Conservation (phyloP, 768 basidiomycete genomes). For the Panaeolus papilionaceus region DNA sequence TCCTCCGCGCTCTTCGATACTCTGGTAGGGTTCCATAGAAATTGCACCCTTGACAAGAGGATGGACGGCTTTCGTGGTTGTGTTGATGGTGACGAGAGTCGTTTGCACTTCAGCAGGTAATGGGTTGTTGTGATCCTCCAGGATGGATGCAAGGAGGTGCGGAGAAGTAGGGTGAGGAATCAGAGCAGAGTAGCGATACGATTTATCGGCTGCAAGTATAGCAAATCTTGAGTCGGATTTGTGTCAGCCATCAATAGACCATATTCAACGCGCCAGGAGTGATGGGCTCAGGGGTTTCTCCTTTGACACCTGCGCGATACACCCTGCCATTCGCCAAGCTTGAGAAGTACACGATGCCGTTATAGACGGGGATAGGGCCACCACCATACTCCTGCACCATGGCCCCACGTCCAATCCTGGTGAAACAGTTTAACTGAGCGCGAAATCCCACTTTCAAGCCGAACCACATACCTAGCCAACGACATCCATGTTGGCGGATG, state of each 20-base stretch:
- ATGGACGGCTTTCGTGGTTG: constrained; percentile 45
- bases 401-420: constrained; percentile 59
- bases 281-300: constrained; percentile 59
- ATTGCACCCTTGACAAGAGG: constrained; percentile 60
- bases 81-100: constrained; percentile 63
- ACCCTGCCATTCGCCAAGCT: constrained; percentile 58
- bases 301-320: constrained; percentile 45
- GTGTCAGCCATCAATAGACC: constrained; percentile 6
- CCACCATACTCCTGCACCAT: constrained; percentile 80
- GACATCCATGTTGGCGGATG: constrained; percentile 53
- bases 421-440: neutral
- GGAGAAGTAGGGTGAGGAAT: constrained; percentile 58
- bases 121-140: constrained; percentile 74
- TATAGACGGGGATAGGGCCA: constrained; percentile 57
- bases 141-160: constrained; percentile 62
- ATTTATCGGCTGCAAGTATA: constrained; percentile 45
- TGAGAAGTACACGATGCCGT: constrained; percentile 63
- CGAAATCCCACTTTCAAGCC: too few species aligned
- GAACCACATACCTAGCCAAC: constrained; percentile 38
- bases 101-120: constrained; percentile 59
- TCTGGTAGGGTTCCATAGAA: constrained; percentile 70
- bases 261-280: constrained; percentile 60
- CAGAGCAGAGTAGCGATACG: constrained; percentile 70
- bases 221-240: neutral
- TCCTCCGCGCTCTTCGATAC: constrained; percentile 55